Evolutionary conservation across 148 eudicot genomes (phyloP), one percentile per base, ranked within the genome.

Genomic region (Hydrangea macrophylla): DNA sequence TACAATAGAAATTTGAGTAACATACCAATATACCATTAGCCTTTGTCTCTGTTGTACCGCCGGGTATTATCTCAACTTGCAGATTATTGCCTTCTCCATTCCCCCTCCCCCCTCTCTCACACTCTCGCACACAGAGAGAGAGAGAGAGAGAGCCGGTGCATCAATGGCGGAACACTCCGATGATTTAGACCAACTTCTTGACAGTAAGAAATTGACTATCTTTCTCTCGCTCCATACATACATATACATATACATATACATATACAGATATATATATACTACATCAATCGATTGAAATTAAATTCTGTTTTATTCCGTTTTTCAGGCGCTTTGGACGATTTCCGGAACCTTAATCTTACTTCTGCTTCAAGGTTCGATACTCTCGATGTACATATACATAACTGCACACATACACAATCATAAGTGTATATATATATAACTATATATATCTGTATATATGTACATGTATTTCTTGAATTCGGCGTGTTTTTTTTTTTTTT

Each of bases 291-390:
- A n/a, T n/a, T n/a, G n/a, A n/a, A n/a, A n/a, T n/a, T n/a, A n/a
- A n/a, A n/a, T n/a, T n/a, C n/a, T n/a, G n/a, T n/a, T n/a, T n/a
- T n/a, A n/a, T n/a, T n/a, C n/a, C n/a, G n/a, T n/a, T 13, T 80
- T 74, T 65, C 78, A 92, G 98, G 96, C 69, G 98, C 98, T 76
- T 85, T 94, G 90, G 99, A 94, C 83, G 99, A 94, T 81, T 91
- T 94, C 66, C 89, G 87, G 64, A 81, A 32, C 67, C 87, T 94
- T 63, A 87, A 94, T 58, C 86, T 91, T 63, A 70, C 90, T 64
- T 60, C 85, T 56, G 73, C 84, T 73, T 83, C 80, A 62, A 79
- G 92, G 97, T 91, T 32, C 17, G 53, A 3, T 18, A 18, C 53
- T 15, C 53, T 48, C 53, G 17, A 5, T 35, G 12, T 36, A n/a